Conservation (phyloP, 176 grass and related monocot genomes). For the Raddia distichophylla region DNA sequence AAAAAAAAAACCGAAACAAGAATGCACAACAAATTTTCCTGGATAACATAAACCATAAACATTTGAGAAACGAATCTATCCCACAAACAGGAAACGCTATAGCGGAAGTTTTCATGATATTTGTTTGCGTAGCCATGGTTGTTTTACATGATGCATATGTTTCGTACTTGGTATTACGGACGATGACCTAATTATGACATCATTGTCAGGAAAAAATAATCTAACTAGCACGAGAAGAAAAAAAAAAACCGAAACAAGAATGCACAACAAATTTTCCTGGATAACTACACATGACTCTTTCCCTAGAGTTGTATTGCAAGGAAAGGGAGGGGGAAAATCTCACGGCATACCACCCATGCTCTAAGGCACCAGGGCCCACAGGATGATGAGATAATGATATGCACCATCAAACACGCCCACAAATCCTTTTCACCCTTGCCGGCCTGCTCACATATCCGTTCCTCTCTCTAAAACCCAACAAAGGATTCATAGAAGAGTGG, state of each 20-base stretch:
- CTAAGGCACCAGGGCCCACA: neutral
- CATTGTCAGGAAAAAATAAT: neutral
- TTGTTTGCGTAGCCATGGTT: too few relatives aligned
- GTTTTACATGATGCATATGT: neutral
- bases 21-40: neutral
- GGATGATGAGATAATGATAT: slow-evolving; percentile 63
- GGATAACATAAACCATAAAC: too few relatives aligned
- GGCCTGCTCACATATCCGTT: neutral
- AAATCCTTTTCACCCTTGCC: slow-evolving; percentile 6
- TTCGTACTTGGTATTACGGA: neutral
- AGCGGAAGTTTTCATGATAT: too few relatives aligned
- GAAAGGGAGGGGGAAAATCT: neutral
- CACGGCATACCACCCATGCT: neutral
- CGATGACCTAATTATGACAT: neutral
- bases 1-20: neutral
- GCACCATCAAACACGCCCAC: neutral
- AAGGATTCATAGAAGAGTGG: too few relatives aligned
- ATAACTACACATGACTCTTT: neutral
- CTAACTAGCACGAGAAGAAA: neutral
- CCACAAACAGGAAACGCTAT: neutral
- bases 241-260: neutral
- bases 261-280: neutral
- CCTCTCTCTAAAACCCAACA: neutral
- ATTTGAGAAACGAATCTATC: neutral
- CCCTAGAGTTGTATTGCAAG: slow-evolving; percentile 11